phyloP scores from a whole-genome alignment of 768 basidiomycete species.

The Baorangia bicolor region DNA sequence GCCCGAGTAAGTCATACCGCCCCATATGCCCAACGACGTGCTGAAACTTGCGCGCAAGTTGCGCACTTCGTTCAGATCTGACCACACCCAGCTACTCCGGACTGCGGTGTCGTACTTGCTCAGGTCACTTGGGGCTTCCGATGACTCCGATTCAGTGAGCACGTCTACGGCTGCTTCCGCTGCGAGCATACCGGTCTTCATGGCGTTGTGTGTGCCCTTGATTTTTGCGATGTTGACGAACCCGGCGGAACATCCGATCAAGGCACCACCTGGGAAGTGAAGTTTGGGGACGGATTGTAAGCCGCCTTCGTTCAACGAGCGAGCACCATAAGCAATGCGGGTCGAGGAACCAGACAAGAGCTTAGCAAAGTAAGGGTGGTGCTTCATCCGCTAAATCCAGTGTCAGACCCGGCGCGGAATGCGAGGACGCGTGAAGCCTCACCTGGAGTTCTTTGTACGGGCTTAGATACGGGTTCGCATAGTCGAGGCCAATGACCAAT shows the following conservation, averaged over 20 bases:
- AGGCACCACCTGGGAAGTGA: conserved; percentile 89
- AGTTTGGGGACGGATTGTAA: conserved; percentile 87
- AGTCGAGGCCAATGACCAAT: conserved; percentile 90
- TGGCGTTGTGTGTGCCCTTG: too few species aligned
- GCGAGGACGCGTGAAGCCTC: conserved; percentile 20
- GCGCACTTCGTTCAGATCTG: conserved; percentile 84
- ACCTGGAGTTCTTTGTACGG: conserved; percentile 94
- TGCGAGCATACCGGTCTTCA: too few species aligned
- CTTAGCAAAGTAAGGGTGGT: too few species aligned
- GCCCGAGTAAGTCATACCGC: conserved; percentile 87
- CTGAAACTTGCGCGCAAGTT: conserved; percentile 91
- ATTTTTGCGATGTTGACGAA: too few species aligned
- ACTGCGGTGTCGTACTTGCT: too few species aligned
- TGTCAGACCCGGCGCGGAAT: conserved; percentile 5
- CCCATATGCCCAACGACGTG: conserved; percentile 74
- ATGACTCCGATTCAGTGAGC: conserved; percentile 36
- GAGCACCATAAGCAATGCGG: too few species aligned
- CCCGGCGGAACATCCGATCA: conserved; percentile 96
- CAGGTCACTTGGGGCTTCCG: conserved; percentile 53
- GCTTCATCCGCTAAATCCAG: conserved; percentile 77
- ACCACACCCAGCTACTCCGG: too few species aligned
- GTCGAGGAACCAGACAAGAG: too few species aligned
- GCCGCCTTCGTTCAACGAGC: conserved; percentile 97
- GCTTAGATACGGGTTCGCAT: conserved; percentile 87
- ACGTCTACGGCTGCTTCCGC: conserved; percentile 82